A percentile compares a stretch with the other conserved stretches of the same genome.
phyloP scores from a whole-genome alignment of 371 early-diverging fungal genomes.

The Blyttiomyces sp. region DNA sequence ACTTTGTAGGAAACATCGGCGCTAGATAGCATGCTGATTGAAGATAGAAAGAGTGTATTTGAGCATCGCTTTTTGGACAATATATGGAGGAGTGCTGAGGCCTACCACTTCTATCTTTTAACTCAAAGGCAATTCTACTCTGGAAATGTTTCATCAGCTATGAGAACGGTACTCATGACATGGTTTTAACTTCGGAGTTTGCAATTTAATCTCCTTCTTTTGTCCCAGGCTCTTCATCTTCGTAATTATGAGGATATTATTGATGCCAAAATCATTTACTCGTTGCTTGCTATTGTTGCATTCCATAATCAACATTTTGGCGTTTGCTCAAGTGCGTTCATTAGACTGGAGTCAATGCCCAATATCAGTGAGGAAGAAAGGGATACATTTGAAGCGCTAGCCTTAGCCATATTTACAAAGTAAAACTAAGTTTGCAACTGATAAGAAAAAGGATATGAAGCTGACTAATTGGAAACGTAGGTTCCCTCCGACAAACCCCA shows the following conservation, averaged over 20 bases:
- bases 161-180: conserved; percentile 36
- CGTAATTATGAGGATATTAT: conserved; percentile 50
- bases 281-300: conserved; percentile 41
- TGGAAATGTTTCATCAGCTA: conserved; percentile 40
- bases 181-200: neutral
- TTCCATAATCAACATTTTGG: conserved; percentile 40
- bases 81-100: conserved; percentile 55
- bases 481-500: conserved; percentile 41
- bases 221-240: conserved; percentile 38
- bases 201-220: neutral
- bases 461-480: conserved; percentile 11
- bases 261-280: conserved; percentile 33
- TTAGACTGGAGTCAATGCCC: conserved; percentile 42
- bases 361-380: conserved; percentile 22
- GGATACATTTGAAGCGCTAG: conserved; percentile 40
- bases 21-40: conserved; percentile 42
- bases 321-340: conserved; percentile 49
- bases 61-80: conserved; percentile 42
- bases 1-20: conserved; percentile 31
- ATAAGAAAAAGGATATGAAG: no score
- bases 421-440: conserved; percentile 18
- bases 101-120: conserved; percentile 52
- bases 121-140: conserved; percentile 51
- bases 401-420: conserved; percentile 48
- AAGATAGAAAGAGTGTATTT: conserved; percentile 32